phyloP scores from a whole-genome alignment of 139 green algal genomes.

The Chlorella sp. region DNA sequence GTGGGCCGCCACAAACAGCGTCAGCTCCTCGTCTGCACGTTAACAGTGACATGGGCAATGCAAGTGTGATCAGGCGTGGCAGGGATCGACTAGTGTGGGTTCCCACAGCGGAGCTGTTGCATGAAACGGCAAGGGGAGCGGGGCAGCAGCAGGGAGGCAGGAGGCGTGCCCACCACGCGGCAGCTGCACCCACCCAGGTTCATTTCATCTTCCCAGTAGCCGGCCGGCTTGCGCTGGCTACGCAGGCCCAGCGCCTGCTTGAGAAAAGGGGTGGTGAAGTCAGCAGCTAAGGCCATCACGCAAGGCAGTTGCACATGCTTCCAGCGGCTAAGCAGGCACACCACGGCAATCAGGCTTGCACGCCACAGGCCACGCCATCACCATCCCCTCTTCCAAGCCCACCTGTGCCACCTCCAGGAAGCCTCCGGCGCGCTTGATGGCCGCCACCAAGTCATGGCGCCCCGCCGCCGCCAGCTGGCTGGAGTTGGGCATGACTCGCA shows the following conservation, averaged over 20 bases:
- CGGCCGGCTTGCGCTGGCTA: conserved; percentile 39
- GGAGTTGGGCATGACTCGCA: conserved; percentile 43
- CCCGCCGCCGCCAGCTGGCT: conserved; percentile 36
- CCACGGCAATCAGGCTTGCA: too few species aligned
- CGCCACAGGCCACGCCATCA: too few species aligned
- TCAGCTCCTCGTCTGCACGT: conserved; percentile 45
- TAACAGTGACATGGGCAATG: too few species aligned
- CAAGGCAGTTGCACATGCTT: too few species aligned
- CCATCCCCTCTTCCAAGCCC: not conserved
- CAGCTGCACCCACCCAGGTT: conserved; percentile 30
- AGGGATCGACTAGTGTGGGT: too few species aligned
- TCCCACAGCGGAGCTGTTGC: too few species aligned
- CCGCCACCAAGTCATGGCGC: conserved; percentile 25
- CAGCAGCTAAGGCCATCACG: not conserved
- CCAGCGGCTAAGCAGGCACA: too few species aligned
- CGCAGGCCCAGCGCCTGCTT: conserved; percentile 40
- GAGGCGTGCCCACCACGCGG: not conserved
- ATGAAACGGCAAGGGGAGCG: not conserved
- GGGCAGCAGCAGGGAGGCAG: not conserved
- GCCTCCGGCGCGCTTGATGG: conserved; percentile 35
- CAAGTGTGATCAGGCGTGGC: not conserved
- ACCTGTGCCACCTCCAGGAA: conserved; percentile 46
- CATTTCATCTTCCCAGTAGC: conserved; percentile 43
- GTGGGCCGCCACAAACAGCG: conserved; percentile 44
- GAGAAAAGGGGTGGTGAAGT: not conserved